A percentile compares a stretch with the other conserved stretches of the same genome.
phyloP scores from a whole-genome alignment of 2,329 filamentous ascomycete species.

The Fulvia fulva region DNA sequence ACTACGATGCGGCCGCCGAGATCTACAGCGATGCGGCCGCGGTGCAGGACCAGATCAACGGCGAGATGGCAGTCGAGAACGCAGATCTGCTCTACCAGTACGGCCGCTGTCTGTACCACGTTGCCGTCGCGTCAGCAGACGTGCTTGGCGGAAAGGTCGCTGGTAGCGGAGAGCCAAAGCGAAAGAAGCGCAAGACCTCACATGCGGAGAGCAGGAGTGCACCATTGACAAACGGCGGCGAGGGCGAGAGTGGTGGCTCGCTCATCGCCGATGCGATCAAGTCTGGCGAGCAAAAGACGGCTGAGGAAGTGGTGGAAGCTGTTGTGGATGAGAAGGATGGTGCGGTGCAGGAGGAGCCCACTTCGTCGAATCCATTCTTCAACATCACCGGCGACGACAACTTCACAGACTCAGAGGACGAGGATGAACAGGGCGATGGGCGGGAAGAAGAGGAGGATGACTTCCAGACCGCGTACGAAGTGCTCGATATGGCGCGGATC shows the following conservation, averaged over 20 bases:
- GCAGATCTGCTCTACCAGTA: conserved; percentile 93
- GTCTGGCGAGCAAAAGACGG: conserved; percentile 37
- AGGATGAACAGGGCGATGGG: conserved; percentile 41
- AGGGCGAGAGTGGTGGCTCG: conserved; percentile 28
- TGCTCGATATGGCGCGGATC: conserved; percentile 60
- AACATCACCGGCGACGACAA: conserved; percentile 94
- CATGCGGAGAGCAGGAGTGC: conserved; percentile 24
- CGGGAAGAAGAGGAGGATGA: conserved; percentile 57
- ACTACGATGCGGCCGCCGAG: conserved; percentile 81
- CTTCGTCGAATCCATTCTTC: conserved; percentile 72
- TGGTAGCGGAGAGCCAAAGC: conserved; percentile 53
- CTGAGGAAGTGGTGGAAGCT: conserved; percentile 40
- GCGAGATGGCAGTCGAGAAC: conserved; percentile 85
- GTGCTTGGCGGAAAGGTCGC: conserved; percentile 81
- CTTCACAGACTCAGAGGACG: conserved; percentile 73
- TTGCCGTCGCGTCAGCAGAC: conserved; percentile 90
- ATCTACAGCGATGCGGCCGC: conserved; percentile 84
- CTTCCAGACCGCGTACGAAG: conserved; percentile 61
- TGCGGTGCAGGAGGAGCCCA: conserved; percentile 37
- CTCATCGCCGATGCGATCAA: conserved; percentile 30
- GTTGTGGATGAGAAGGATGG: conserved; percentile 45
- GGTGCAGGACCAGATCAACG: conserved; percentile 85
- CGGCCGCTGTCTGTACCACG: conserved; percentile 87
- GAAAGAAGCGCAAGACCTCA: conserved; percentile 41
- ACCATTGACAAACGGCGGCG: conserved; percentile 28